phyloP scores from a whole-genome alignment of 1,139 yeast species.

The Yamadazyma dushanensis region DNA sequence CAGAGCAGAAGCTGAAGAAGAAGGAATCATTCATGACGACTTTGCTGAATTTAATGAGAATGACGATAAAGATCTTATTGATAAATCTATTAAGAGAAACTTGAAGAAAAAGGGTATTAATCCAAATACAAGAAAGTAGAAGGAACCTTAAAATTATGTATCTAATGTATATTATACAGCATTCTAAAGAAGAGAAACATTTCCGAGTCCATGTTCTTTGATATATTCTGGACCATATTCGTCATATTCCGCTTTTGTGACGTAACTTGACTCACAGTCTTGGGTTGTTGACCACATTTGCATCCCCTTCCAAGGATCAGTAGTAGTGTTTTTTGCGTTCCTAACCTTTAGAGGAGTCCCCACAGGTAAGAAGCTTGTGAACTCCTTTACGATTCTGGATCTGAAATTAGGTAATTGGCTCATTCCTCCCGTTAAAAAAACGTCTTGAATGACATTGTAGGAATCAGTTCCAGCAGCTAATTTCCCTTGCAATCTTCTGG shows the following conservation, averaged over 20 bases:
- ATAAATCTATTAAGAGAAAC: conserved; percentile 68
- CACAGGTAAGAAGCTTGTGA: conserved; percentile 68
- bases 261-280: conserved; percentile 49
- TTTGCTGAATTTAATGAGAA: conserved; percentile 79
- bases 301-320: conserved; percentile 96
- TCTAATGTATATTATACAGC: neutral
- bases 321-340: conserved; percentile 62
- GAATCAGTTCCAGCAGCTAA: conserved; percentile 55
- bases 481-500: conserved; percentile 58
- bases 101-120: conserved; percentile 81
- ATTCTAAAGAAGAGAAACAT: conserved; percentile 34
- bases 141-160: neutral
- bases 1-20: conserved; percentile 75
- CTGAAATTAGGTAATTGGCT: conserved; percentile 65
- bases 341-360: conserved; percentile 63
- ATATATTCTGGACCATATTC: conserved; percentile 90
- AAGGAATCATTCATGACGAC: conserved; percentile 81
- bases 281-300: conserved; percentile 65
- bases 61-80: conserved; percentile 75
- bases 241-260: conserved; percentile 72
- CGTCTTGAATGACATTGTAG: conserved; percentile 53
- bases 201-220: conserved; percentile 84
- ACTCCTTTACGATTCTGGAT: conserved; percentile 64
- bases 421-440: conserved; percentile 87
- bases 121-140: conserved; percentile 37